Evolutionary conservation across 2,329 filamentous ascomycete genomes (phyloP).

Genomic region (Aspergillus sp.): DNA sequence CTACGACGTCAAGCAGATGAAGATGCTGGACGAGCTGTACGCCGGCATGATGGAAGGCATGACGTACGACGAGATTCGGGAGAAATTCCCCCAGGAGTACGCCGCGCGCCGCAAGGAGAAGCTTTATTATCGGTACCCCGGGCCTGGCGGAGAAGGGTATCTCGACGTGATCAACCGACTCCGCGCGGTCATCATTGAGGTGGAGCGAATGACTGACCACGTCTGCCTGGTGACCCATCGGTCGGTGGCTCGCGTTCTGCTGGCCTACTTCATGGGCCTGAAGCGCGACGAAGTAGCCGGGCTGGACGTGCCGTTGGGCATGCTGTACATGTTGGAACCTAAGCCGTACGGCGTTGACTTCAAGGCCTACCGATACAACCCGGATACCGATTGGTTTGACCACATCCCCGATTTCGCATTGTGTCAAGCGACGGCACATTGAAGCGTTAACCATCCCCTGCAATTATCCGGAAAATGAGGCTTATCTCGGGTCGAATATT

Average conservation of each 20-base stretch:
- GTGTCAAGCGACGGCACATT: conserved; percentile 41
- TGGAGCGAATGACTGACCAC: conserved; percentile 96
- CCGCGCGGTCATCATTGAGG: conserved; percentile 91
- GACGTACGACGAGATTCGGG: conserved; percentile 86
- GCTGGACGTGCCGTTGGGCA: conserved; percentile 88
- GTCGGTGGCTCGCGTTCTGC: conserved; percentile 84
- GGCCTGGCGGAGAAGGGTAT: conserved; percentile 93
- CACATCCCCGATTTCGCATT: conserved; percentile 82
- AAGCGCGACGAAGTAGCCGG: conserved; percentile 90
- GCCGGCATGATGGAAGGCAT: conserved; percentile 90
- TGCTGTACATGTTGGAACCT: conserved; percentile 92
- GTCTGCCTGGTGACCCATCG: conserved; percentile 90
- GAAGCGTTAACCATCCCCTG: conserved; percentile 1
- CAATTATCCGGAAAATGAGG: neutral
- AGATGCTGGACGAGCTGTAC: conserved; percentile 96
- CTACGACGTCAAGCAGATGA: conserved; percentile 95
- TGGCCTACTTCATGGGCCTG: conserved; percentile 95
- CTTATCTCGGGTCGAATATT: neutral
- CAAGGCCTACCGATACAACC: conserved; percentile 90
- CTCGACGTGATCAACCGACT: conserved; percentile 95
- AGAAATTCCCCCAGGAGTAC: conserved; percentile 79
- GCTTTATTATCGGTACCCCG: conserved; percentile 93
- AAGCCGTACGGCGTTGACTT: conserved; percentile 98
- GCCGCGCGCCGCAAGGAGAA: conserved; percentile 78
- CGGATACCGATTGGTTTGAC: conserved; percentile 74